A percentile compares a stretch with the other conserved stretches of the same genome.
These are phyloP conservation scores for Periconia sp. DNA, from an alignment of 2,329 filamentous ascomycete species.

Conservation along the genomic window DNA sequence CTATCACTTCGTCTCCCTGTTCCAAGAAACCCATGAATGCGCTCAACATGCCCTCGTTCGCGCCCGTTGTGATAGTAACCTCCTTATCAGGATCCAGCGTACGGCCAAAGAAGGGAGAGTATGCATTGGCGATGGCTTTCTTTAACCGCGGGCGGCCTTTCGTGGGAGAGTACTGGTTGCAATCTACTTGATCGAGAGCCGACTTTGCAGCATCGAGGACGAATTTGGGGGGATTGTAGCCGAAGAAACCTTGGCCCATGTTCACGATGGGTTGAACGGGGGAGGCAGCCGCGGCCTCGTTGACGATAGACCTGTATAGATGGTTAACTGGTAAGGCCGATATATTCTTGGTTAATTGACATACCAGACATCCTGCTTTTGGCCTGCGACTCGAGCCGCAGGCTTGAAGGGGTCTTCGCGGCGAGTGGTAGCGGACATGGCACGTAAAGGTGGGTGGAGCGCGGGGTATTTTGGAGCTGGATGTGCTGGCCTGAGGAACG, in stretches of 20 bases:
- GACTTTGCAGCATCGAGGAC: slow-evolving; percentile 90
- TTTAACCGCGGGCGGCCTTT: slow-evolving; percentile 89
- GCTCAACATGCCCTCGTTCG: slow-evolving; percentile 91
- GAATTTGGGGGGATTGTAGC: slow-evolving; percentile 92
- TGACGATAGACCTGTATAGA: slow-evolving; percentile 65
- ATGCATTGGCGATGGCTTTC: slow-evolving; percentile 91
- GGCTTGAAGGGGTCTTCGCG: slow-evolving; percentile 57
- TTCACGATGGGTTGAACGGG: slow-evolving; percentile 71
- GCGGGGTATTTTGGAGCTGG: slow-evolving; percentile 15
- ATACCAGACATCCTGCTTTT: slow-evolving; percentile 66
- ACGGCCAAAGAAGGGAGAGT: slow-evolving; percentile 86
- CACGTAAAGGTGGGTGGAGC: slow-evolving; percentile 26
- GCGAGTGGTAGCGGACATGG: slow-evolving; percentile 44
- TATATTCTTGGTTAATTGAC: slow-evolving; percentile 1
- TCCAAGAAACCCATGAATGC: slow-evolving; percentile 99
- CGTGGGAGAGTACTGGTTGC: slow-evolving; percentile 98
- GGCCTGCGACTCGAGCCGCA: slow-evolving; percentile 59
- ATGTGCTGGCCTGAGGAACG: background rate
- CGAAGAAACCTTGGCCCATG: slow-evolving; percentile 79
- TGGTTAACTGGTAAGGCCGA: background rate
- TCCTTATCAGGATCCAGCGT: slow-evolving; percentile 86
- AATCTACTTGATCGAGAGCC: slow-evolving; percentile 88
- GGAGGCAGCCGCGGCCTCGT: slow-evolving; percentile 69
- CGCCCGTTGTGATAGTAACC: slow-evolving; percentile 91
- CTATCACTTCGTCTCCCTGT: slow-evolving; percentile 91